phyloP scores from a whole-genome alignment of 192 early-diverging fungal species.

The Phlyctochytrium planicorne region DNA sequence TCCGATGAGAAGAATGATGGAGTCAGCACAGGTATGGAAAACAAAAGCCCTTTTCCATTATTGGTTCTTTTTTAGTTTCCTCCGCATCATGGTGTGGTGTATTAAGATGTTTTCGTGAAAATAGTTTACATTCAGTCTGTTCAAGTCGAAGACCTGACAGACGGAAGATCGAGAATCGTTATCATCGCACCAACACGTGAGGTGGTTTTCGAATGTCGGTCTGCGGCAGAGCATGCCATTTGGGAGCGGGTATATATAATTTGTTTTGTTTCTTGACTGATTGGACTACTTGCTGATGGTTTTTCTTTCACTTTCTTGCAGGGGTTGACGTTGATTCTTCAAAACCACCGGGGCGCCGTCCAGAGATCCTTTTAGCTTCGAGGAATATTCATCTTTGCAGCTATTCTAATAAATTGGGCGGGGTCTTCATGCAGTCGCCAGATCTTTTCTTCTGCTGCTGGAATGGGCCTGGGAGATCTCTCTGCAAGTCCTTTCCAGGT shows the following conservation, averaged over 20 bases:
- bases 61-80: background rate
- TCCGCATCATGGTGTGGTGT: too few relatives aligned
- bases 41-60: background rate
- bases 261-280: background rate
- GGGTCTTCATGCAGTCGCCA: too few relatives aligned
- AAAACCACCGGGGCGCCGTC: constrained; percentile 9
- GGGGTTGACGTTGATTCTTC: constrained; percentile 17
- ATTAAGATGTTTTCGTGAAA: too few relatives aligned
- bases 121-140: constrained; percentile 28
- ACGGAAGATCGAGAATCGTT: constrained; percentile 23
- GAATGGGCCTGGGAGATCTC: too few relatives aligned
- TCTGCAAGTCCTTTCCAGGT: too few relatives aligned
- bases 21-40: constrained; percentile 3
- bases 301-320: background rate
- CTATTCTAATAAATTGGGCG: too few relatives aligned
- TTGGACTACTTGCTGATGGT: too few relatives aligned
- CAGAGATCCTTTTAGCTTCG: too few relatives aligned
- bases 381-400: too few relatives aligned
- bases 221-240: constrained; percentile 17
- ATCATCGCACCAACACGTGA: constrained; percentile 14
- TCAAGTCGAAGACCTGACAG: constrained; percentile 28
- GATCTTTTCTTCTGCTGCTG: too few relatives aligned
- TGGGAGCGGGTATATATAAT: constrained; percentile 14
- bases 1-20: background rate
- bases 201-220: constrained; percentile 26